Percentiles rank a stretch among this genome's conserved stretches.
Conservation (phyloP, 768 basidiomycete species). For the Lactarius sp. region DNA sequence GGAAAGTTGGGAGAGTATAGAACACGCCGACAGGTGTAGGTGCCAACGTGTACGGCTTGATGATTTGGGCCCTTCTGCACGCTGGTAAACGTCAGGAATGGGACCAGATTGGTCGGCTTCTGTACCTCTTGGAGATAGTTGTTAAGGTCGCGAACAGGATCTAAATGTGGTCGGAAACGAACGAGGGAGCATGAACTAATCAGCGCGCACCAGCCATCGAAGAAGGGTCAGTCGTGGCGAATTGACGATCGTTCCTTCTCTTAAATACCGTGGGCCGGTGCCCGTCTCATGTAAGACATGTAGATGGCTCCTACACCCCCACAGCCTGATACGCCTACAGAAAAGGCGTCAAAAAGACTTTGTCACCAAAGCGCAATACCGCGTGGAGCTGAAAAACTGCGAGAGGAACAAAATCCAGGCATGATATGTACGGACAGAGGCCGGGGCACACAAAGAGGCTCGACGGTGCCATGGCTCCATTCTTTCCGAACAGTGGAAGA, state of each 20-base stretch:
- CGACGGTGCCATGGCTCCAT: too few relatives aligned
- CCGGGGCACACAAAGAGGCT: background rate
- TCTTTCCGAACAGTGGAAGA: background rate
- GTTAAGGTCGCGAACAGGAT: slow-evolving; percentile 10
- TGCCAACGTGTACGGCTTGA: background rate
- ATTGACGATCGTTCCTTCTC: background rate
- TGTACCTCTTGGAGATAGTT: slow-evolving; percentile 1
- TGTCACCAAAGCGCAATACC: background rate
- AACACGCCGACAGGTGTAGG: slow-evolving; percentile 9
- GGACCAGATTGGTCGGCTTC: background rate
- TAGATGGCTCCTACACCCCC: background rate
- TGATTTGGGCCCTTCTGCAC: background rate
- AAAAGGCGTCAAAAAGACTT: background rate
- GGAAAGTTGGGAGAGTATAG: background rate
- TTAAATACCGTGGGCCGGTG: slow-evolving; percentile 3
- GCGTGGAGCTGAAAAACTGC: background rate
- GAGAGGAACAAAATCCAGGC: background rate
- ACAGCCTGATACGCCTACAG: slow-evolving; percentile 10
- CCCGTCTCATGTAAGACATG: background rate
- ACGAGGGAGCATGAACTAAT: background rate
- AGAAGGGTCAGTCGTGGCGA: background rate
- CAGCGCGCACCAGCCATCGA: slow-evolving; percentile 1
- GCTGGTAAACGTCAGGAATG: background rate
- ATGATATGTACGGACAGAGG: background rate
- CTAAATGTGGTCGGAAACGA: background rate